These are phyloP conservation scores for Globisporangium heterothallicum DNA, from an alignment of 352 stramenopile species.

Conservation along the genomic window DNA sequence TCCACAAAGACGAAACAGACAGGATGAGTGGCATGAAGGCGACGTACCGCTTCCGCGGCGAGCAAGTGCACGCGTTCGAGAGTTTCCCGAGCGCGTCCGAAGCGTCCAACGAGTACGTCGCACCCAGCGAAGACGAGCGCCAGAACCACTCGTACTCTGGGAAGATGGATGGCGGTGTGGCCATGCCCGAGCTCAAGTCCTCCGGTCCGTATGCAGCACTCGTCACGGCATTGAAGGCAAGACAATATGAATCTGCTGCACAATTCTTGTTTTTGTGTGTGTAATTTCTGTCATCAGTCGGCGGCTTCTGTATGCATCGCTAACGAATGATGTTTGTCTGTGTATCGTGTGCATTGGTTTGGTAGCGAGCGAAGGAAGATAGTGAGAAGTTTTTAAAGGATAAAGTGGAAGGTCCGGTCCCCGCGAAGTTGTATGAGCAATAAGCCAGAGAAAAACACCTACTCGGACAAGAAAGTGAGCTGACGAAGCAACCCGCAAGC, in stretches of 20 bases:
- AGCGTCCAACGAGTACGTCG: conserved; percentile 68
- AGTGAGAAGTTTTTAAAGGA: conserved; percentile 79
- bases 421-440: conserved; percentile 59
- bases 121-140: conserved; percentile 26
- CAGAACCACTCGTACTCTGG: conserved; percentile 66
- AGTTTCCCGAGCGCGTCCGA: conserved; percentile 51
- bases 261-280: no score
- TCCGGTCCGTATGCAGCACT: conserved; percentile 62
- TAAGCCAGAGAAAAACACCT: no score
- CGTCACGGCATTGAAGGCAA: conserved; percentile 72
- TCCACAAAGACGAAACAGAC: neutral
- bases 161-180: conserved; percentile 56
- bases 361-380: conserved; percentile 70
- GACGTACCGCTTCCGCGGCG: conserved; percentile 58
- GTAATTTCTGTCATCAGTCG: no score
- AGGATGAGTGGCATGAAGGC: conserved; percentile 56
- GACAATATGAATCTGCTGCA: neutral
- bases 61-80: conserved; percentile 63
- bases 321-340: conserved; percentile 3
- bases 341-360: neutral
- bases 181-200: conserved; percentile 63
- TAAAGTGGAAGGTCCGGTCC: conserved; percentile 72
- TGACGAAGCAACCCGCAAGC: neutral
- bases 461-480: no score
- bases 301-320: no score